phyloP scores from a whole-genome alignment of 2,329 filamentous ascomycete genomes.

The Rutstroemia sp. region DNA sequence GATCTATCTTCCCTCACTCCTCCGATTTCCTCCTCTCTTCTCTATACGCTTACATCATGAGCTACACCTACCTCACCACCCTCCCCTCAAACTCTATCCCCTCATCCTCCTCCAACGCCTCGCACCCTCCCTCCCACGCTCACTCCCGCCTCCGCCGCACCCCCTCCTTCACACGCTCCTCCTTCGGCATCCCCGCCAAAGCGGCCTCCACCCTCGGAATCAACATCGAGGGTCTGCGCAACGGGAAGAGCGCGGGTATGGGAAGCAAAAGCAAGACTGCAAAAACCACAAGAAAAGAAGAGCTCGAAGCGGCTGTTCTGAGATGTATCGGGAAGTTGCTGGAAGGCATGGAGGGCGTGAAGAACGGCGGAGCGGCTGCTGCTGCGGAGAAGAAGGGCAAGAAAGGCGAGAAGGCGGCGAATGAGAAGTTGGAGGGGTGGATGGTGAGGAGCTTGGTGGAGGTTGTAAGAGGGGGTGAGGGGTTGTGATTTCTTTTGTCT shows the following conservation, averaged over 20 bases:
- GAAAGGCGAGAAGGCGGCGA: neutral
- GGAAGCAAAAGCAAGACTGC: neutral
- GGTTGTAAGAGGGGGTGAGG: constrained; percentile 14
- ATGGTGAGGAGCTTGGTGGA: constrained; percentile 12
- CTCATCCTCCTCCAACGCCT: neutral
- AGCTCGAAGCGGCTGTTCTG: constrained; percentile 1
- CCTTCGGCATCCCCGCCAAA: constrained; percentile 11
- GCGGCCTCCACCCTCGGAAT: constrained; percentile 13
- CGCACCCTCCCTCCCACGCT: neutral
- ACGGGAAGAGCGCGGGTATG: neutral
- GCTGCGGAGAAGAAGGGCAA: constrained; percentile 1
- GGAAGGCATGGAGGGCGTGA: constrained; percentile 7
- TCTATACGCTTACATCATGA: constrained; percentile 25
- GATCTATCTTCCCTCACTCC: constrained; percentile 22
- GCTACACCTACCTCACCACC: constrained; percentile 16
- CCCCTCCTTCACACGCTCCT: constrained; percentile 1
- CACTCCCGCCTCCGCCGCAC: neutral
- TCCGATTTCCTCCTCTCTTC: constrained; percentile 15
- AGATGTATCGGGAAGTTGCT: constrained; percentile 7
- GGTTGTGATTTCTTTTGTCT: neutral
- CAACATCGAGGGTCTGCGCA: neutral
- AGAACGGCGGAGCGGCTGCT: neutral
- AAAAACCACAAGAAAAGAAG: neutral
- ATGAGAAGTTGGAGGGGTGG: constrained; percentile 4
- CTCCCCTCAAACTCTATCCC: neutral